Conservation (phyloP, 352 stramenopile genomes). For the Phytophthora vignae region DNA sequence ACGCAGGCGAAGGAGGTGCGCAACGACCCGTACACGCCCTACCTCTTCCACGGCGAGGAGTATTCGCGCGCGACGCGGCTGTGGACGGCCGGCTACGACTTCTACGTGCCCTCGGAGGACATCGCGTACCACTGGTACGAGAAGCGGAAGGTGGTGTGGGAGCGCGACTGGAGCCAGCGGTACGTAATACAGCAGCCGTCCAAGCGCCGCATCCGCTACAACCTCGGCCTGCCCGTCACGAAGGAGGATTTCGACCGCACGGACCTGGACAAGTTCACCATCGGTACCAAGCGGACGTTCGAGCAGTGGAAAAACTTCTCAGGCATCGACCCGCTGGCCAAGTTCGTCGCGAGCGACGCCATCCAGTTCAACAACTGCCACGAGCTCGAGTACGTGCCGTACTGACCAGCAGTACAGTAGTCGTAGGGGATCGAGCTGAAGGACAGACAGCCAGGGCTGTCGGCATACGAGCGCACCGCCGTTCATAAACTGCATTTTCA, state of each 20-base stretch:
- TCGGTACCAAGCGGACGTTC: conserved; percentile 81
- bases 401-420: conserved; percentile 25
- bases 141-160: conserved; percentile 83
- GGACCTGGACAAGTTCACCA: conserved; percentile 69
- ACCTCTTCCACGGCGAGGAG: conserved; percentile 84
- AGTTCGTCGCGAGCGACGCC: conserved; percentile 55
- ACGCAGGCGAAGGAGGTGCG: conserved; percentile 74
- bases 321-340: conserved; percentile 74
- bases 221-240: conserved; percentile 63
- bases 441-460: conserved; percentile 9
- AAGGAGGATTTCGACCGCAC: conserved; percentile 79
- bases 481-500: conserved; percentile 23
- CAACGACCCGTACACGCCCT: conserved; percentile 83
- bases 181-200: conserved; percentile 74
- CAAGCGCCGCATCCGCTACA: conserved; percentile 79
- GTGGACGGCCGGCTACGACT: conserved; percentile 85
- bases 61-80: conserved; percentile 81
- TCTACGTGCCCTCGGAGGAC: conserved; percentile 79
- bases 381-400: conserved; percentile 75
- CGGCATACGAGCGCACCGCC: conserved; percentile 16
- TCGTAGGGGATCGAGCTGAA: conserved; percentile 1
- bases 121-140: conserved; percentile 87
- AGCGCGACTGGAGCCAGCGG: conserved; percentile 77
- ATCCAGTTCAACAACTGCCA: conserved; percentile 81
- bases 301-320: conserved; percentile 86